These are phyloP conservation scores for Tolypocladium capitatum DNA, from an alignment of 2,329 filamentous ascomycete species.

Conservation along the genomic window DNA sequence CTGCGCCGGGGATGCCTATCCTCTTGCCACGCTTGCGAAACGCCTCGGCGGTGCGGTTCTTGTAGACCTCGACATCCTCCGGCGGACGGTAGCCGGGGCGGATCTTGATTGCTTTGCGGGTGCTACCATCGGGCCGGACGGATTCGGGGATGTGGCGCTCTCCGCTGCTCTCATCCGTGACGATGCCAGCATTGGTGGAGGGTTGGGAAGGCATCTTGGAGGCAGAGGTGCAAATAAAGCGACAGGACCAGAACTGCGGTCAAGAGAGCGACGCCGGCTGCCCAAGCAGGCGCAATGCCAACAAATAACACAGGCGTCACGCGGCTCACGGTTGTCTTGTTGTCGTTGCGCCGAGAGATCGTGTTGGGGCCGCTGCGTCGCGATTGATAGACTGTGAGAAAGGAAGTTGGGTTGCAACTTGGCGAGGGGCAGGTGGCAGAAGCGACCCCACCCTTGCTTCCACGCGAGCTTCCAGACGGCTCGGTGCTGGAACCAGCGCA, in stretches of 20 bases:
- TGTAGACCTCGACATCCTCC: constrained; percentile 93
- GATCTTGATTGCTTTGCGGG: constrained; percentile 89
- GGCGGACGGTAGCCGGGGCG: constrained; percentile 86
- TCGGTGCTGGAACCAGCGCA: neutral
- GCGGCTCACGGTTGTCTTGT: neutral
- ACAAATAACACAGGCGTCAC: neutral
- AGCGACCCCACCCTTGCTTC: neutral
- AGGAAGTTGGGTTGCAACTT: neutral
- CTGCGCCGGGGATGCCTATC: constrained; percentile 59
- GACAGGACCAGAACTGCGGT: neutral
- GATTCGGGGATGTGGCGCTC: constrained; percentile 85
- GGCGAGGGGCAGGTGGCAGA: neutral
- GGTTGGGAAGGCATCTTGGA: constrained; percentile 33
- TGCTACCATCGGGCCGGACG: constrained; percentile 71
- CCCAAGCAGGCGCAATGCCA: neutral
- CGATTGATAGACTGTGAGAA: neutral
- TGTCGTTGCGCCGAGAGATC: neutral
- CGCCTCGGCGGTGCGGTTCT: constrained; percentile 75
- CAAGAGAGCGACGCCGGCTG: neutral
- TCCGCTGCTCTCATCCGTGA: constrained; percentile 62
- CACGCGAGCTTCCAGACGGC: neutral
- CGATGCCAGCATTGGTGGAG: constrained; percentile 54
- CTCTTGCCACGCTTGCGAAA: constrained; percentile 62
- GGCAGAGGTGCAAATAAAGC: neutral
- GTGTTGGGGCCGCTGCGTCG: neutral